These are phyloP conservation scores for Petunia hybrid DNA, from an alignment of 305 asterid genomes.

Conservation along the genomic window DNA sequence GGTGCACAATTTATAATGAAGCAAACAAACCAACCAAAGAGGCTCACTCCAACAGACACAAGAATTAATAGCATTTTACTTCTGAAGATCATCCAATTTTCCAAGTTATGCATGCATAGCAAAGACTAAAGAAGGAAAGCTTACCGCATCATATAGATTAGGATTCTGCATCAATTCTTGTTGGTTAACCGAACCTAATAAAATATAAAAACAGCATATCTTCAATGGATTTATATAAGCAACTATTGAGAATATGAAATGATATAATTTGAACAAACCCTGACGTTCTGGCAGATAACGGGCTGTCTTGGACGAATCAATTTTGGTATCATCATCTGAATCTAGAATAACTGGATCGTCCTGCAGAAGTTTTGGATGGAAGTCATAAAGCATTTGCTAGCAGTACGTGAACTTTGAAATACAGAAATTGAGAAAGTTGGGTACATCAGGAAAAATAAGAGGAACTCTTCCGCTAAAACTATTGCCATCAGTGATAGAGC, in stretches of 20 bases:
- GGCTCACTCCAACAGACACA: background rate
- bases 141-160: conserved; percentile 52
- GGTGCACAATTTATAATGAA: conserved; percentile 3
- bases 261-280: conserved; percentile 37
- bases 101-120: background rate
- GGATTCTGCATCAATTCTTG: conserved; percentile 39
- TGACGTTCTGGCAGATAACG: conserved; percentile 23
- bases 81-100: conserved; percentile 14
- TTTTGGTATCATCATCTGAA: conserved; percentile 58
- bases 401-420: conserved; percentile 22
- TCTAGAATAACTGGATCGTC: conserved; percentile 47
- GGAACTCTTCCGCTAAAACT: conserved; percentile 40
- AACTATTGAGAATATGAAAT: conserved; percentile 37
- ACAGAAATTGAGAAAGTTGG: conserved; percentile 33
- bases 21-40: background rate
- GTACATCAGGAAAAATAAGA: conserved; percentile 38
- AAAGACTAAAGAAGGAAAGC: conserved; percentile 29
- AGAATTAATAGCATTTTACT: background rate
- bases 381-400: conserved; percentile 32
- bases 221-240: conserved; percentile 35
- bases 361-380: conserved; percentile 45
- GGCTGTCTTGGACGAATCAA: conserved; percentile 42
- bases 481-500: conserved; percentile 42
- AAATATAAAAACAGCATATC: conserved; percentile 35
- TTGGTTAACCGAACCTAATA: conserved; percentile 59